Evolutionary conservation across 345 rosid genomes (phyloP).

Genomic region (Eucalyptus brandiana): DNA sequence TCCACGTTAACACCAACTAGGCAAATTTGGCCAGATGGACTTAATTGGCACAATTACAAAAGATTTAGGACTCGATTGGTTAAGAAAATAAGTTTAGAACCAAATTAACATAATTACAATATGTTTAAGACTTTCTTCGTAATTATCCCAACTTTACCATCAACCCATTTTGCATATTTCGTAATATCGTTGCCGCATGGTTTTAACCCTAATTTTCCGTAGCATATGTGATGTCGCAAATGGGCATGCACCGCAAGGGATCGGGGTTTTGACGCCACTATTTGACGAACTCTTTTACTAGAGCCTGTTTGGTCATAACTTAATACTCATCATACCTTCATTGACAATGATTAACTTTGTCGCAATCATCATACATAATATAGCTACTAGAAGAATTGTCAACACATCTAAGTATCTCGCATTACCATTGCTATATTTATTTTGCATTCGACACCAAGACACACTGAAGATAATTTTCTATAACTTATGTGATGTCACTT

Average conservation of each 20-base stretch:
- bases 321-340: not conserved
- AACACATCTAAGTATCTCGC: not conserved
- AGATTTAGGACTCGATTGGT: no score
- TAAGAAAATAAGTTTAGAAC: not conserved
- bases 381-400: not conserved
- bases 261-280: not conserved
- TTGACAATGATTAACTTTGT: not conserved
- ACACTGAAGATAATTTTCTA: not conserved
- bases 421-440: not conserved
- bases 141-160: not conserved
- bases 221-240: not conserved
- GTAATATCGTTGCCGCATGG: no score
- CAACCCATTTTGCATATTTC: not conserved
- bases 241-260: not conserved
- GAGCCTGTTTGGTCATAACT: not conserved
- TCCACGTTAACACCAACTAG: no score
- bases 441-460: not conserved
- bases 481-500: not conserved
- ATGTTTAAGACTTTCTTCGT: not conserved
- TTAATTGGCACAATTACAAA: no score
- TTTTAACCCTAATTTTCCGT: not conserved
- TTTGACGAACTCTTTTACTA: not conserved
- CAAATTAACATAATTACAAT: not conserved
- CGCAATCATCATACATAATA: not conserved
- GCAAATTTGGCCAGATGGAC: no score